A percentile compares a stretch with the other conserved stretches of the same genome.
phyloP scores from a whole-genome alignment of 225 moss, liverwort and hornwort genomes.

The Anthoceros angustus region DNA sequence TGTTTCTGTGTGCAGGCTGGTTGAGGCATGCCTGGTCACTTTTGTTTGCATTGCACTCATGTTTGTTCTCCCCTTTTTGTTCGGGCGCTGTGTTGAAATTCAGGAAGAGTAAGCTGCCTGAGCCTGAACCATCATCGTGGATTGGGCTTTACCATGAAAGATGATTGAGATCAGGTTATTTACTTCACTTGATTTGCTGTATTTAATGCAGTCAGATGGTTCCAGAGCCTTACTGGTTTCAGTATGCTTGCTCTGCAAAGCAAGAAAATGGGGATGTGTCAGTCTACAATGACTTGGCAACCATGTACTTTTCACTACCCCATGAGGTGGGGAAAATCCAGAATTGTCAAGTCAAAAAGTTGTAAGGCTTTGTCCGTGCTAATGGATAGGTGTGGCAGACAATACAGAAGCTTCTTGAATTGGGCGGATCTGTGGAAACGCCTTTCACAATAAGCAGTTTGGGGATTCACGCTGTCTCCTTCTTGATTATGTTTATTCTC shows the following conservation, averaged over 20 bases:
- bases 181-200: not conserved
- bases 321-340: constrained; percentile 38
- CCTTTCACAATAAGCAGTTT: constrained; percentile 44
- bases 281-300: constrained; percentile 68
- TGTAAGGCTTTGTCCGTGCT: not conserved
- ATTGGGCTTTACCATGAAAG: not conserved
- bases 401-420: constrained; percentile 58
- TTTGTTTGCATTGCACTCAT: constrained; percentile 44
- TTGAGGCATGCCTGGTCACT: constrained; percentile 53
- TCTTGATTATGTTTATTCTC: constrained; percentile 52
- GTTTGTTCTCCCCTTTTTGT: constrained; percentile 45
- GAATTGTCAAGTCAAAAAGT: not conserved
- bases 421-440: constrained; percentile 29
- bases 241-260: constrained; percentile 42
- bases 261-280: constrained; percentile 27
- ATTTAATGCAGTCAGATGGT: not conserved
- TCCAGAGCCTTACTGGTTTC: constrained; percentile 55
- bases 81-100: constrained; percentile 41
- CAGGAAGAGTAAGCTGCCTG: constrained; percentile 30
- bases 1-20: constrained; percentile 26
- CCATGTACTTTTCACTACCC: constrained; percentile 58
- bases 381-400: constrained; percentile 20
- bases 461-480: constrained; percentile 45
- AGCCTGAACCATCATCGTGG: not conserved
- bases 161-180: not conserved